Conservation (phyloP, 169 alveolate species). For the Cryptosporidium ubiquitum region DNA sequence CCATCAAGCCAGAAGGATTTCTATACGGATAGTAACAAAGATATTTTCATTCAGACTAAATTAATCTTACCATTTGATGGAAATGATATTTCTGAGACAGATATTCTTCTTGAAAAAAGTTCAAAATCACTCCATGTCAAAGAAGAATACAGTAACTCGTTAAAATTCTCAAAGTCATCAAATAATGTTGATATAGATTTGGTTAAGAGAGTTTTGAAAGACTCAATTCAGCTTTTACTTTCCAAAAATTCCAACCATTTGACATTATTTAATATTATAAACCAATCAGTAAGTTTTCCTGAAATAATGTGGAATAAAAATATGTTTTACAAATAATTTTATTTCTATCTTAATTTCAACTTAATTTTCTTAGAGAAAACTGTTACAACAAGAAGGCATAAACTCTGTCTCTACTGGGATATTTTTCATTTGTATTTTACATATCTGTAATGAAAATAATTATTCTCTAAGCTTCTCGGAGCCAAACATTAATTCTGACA, state of each 20-base stretch:
- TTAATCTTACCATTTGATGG: slow-evolving; percentile 7
- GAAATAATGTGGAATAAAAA: background rate
- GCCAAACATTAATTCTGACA: background rate
- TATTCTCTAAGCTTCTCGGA: slow-evolving; percentile 14
- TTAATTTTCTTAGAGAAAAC: background rate
- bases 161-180: slow-evolving; percentile 1
- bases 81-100: background rate
- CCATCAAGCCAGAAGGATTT: background rate
- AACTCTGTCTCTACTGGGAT: slow-evolving; percentile 20
- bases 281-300: slow-evolving; percentile 15
- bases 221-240: slow-evolving; percentile 6
- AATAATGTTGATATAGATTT: slow-evolving; percentile 25
- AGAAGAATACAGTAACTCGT: slow-evolving; percentile 14
- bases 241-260: background rate
- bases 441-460: slow-evolving; percentile 40
- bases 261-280: slow-evolving; percentile 6
- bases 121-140: slow-evolving; percentile 25
- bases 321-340: background rate
- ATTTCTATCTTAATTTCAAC: background rate
- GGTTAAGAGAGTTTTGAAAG: background rate
- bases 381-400: background rate
- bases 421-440: slow-evolving; percentile 49
- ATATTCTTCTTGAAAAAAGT: slow-evolving; percentile 21
- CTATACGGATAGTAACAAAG: background rate
- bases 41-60: background rate